Evolutionary conservation across 371 early-diverging fungal genomes (phyloP).

Genomic region (Chytridiales sp.): DNA sequence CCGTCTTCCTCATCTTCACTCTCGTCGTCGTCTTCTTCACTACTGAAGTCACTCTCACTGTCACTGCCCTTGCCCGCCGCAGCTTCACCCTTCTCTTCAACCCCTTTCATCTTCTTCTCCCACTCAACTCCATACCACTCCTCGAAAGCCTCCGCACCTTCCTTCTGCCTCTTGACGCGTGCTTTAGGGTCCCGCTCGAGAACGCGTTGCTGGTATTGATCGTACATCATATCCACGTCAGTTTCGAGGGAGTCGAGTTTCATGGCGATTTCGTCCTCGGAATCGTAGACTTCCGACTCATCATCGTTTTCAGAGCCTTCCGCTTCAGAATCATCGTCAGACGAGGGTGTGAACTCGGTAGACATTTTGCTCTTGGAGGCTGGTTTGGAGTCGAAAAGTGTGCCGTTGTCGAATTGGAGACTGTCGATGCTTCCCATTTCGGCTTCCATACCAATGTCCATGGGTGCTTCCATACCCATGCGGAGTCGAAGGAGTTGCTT

Average conservation of each 20-base stretch:
- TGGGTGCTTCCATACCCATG: conserved; percentile 88
- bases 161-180: conserved; percentile 62
- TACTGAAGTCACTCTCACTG: conserved; percentile 46
- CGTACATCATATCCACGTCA: conserved; percentile 74
- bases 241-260: conserved; percentile 57
- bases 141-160: conserved; percentile 58
- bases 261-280: conserved; percentile 49
- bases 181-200: conserved; percentile 74
- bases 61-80: conserved; percentile 35
- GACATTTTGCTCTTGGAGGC: no score
- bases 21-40: conserved; percentile 25
- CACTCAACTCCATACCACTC: conserved; percentile 57
- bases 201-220: conserved; percentile 68
- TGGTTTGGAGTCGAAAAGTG: no score
- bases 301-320: conserved; percentile 39
- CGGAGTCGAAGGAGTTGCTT: conserved; percentile 84
- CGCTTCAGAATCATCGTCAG: conserved; percentile 30
- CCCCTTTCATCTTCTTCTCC: conserved; percentile 37
- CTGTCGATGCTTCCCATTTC: conserved; percentile 29
- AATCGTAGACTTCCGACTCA: conserved; percentile 44
- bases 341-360: background rate
- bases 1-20: conserved; percentile 39
- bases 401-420: conserved; percentile 20
- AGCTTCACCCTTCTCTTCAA: conserved; percentile 14
- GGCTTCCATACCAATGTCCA: conserved; percentile 67